phyloP scores from a whole-genome alignment of 495 filamentous ascomycete genomes.

The Daldinia vernicosa region DNA sequence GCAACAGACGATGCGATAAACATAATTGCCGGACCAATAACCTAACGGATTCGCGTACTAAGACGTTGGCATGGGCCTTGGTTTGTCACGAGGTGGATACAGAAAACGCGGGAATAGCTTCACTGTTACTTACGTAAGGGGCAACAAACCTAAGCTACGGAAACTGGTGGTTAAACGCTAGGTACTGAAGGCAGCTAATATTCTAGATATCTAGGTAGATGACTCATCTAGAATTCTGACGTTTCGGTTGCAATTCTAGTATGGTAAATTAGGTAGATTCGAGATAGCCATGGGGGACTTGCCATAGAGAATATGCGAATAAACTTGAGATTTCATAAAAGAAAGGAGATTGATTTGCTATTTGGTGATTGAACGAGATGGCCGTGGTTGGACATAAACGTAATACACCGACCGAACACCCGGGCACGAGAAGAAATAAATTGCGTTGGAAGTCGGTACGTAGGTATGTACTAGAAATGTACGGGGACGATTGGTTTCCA shows the following conservation, averaged over 20 bases:
- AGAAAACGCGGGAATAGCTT: not conserved
- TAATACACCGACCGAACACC: not conserved
- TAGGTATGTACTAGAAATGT: not conserved
- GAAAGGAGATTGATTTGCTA: not conserved
- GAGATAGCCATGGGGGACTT: not conserved
- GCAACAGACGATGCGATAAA: not conserved
- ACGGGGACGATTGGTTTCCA: not conserved
- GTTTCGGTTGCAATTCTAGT: not conserved
- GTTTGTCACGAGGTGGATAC: not conserved
- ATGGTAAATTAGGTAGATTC: not conserved
- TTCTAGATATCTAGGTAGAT: not conserved
- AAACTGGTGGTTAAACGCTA: not conserved
- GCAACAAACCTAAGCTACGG: not conserved
- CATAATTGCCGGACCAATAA: too few relatives aligned
- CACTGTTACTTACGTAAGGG: not conserved
- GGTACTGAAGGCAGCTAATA: not conserved
- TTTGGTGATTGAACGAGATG: not conserved
- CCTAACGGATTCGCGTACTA: too few relatives aligned
- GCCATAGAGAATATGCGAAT: not conserved
- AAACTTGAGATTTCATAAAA: not conserved
- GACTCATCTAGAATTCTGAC: not conserved
- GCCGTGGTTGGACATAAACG: not conserved
- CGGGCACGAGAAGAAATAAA: not conserved
- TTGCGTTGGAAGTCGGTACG: not conserved
- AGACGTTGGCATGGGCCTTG: not conserved